These are phyloP conservation scores for Ophiocordyceps polyrhachis-furcata DNA, from an alignment of 2,329 filamentous ascomycete species.

Conservation along the genomic window DNA sequence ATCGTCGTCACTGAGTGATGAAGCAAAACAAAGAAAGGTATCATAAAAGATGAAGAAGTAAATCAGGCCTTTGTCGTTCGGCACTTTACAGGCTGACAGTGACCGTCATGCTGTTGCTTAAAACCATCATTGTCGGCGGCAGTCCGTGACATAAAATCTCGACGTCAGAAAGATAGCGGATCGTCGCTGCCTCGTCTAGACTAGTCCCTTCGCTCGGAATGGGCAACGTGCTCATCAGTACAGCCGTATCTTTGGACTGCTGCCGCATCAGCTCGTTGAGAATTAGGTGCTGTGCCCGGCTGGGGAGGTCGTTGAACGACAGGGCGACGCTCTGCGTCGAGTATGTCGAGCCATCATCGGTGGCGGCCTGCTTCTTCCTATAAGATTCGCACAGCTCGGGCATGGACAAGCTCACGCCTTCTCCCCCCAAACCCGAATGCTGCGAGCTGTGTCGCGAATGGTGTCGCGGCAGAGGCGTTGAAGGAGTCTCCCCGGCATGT, in stretches of 20 bases:
- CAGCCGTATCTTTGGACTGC: slow-evolving; percentile 51
- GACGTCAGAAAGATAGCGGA: slow-evolving; percentile 58
- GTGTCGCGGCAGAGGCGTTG: slow-evolving; percentile 13
- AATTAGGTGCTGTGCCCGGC: slow-evolving; percentile 69
- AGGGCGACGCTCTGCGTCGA: slow-evolving; percentile 47
- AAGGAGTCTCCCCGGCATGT: slow-evolving; percentile 2
- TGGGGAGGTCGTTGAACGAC: slow-evolving; percentile 74
- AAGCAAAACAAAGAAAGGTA: too few relatives aligned
- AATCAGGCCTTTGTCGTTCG: neutral
- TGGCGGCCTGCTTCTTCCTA: slow-evolving; percentile 6
- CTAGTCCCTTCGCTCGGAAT: slow-evolving; percentile 64
- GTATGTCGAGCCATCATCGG: slow-evolving; percentile 23
- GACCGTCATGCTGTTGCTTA: slow-evolving; percentile 82
- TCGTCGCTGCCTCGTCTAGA: slow-evolving; percentile 47
- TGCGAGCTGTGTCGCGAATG: slow-evolving; percentile 20
- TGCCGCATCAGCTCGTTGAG: slow-evolving; percentile 65
- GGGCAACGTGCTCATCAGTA: slow-evolving; percentile 68
- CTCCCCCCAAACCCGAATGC: slow-evolving; percentile 11
- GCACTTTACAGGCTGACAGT: slow-evolving; percentile 47
- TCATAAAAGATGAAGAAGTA: neutral
- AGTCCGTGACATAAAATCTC: slow-evolving; percentile 61
- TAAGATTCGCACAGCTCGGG: slow-evolving; percentile 25
- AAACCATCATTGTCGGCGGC: slow-evolving; percentile 58
- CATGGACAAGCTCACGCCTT: slow-evolving; percentile 23
- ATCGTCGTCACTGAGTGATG: too few relatives aligned